Base-by-base conservation (phyloP, 106 monocot species). In the Dioscorea zingiberensis region DNA sequence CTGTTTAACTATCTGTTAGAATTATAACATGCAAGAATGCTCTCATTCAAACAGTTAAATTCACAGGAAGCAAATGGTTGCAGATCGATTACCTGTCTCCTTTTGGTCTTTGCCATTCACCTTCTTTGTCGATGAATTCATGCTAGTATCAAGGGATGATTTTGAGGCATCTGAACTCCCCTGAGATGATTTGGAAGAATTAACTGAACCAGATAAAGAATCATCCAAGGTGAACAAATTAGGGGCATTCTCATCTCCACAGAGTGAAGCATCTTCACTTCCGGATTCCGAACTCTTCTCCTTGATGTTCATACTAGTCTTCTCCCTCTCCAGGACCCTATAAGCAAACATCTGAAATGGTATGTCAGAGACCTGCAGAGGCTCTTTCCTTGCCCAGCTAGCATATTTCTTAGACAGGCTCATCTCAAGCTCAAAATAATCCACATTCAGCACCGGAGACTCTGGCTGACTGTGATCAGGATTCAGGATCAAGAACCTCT, bases 261-360 rank as follows among this genome's bases (percentile, higher is more conserved):
- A 74, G 6, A 78, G 13, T 1, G 84, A 92, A 17, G 75, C 23
- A 3, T 46, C 79, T 7, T 94, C 89, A 27, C 83, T 94, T 7
- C 78, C 77, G 8, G 85, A 83, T 17, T 93, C 87, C 21, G 74
- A 77, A 45, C 65, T 73, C 74, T 59, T 85, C 12, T 88, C 90
- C 63, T 75, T 85, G 22, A 55, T 48, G 44, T 70, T 81, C 27
- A 13, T 15, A 67, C 21, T 64, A 51, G 25, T 83, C 48, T 54
- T 80, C 73, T 82, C 90, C 72, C 84, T 84, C 67, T 90, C 94
- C 18, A 89, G 27, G 15, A 78, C 81, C 27, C 74, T 85, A 62
- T 82, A 94, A 13, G 76, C 73, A 71, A 76, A 94, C 90, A 90
- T 87, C 76, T 94, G 74, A 28, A 90, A 94, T 0, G 94, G 94